Percentiles rank a stretch among this genome's conserved stretches.
Conservation (phyloP, 129 eudicot genomes). For the Saposhnikovia divaricata region DNA sequence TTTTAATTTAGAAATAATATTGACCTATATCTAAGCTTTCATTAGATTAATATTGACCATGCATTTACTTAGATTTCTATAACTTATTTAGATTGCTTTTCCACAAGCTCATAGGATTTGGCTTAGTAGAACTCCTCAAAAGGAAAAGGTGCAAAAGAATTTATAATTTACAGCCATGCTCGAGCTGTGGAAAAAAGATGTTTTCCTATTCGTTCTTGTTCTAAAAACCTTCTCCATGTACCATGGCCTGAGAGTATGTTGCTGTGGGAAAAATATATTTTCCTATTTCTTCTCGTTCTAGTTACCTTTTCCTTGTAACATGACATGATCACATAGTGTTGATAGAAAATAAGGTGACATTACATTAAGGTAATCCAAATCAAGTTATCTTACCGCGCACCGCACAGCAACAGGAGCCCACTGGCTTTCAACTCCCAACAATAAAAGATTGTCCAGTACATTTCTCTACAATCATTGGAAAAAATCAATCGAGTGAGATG, state of each 20-base stretch:
- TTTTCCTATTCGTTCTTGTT: neutral
- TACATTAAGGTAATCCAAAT: slow-evolving; percentile 5
- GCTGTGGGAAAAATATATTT: neutral
- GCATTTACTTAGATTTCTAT: neutral
- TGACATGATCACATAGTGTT: neutral
- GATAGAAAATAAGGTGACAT: neutral
- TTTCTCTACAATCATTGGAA: slow-evolving; percentile 45
- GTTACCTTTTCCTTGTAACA: neutral
- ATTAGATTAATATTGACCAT: neutral
- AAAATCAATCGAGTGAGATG: slow-evolving; percentile 3
- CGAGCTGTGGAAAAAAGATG: neutral
- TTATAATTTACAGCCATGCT: neutral
- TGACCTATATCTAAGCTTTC: neutral
- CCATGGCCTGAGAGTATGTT: neutral
- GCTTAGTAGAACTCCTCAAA: neutral
- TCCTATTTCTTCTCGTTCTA: neutral
- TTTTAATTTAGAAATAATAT: neutral
- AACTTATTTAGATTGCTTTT: neutral
- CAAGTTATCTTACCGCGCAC: slow-evolving; percentile 61
- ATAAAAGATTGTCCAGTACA: slow-evolving; percentile 66
- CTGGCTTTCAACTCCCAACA: slow-evolving; percentile 96
- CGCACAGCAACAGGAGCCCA: slow-evolving; percentile 95
- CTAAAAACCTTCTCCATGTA: neutral
- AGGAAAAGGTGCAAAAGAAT: neutral
- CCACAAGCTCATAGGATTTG: neutral